Base-by-base conservation (phyloP, 2,329 filamentous ascomycete genomes). In the Fusarium transvaalense region DNA sequence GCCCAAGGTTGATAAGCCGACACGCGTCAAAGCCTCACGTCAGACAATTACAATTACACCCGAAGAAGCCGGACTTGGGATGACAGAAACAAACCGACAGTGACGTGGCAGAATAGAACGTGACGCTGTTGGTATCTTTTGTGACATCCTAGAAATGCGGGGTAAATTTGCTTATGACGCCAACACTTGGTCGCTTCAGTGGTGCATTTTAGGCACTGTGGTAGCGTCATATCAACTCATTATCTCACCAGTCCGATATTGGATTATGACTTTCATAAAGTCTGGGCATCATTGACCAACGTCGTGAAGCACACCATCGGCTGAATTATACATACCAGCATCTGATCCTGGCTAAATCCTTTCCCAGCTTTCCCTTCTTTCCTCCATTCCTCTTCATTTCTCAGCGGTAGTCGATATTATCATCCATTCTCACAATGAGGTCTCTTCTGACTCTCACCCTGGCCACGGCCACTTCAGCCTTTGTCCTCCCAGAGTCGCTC, bases 381-480 rank as follows among this genome's bases (percentile, higher is more conserved):
- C 37, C 13, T 19, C 6, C 9, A 14, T 17, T 17, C 10, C 27
- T 27, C 23, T 38, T 10, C 15, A 31, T 6, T 10, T n/a, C 34
- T 17, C 0, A 27, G 1, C 15, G n/a, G 42, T n/a, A 21, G 52
- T 13, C n/a, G 5, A 34, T 47, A 38, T 37, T 29, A 42, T 31
- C 8, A 17, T 14, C 10, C n/a, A 37, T 15, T 14, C 17, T 35
- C 45, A 63, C 21, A 3, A 74, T 74, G 71, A 74, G 57, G 50
- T 67, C 71, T 42, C 34, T 68, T 46, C 3, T 63, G 17, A 41
- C 65, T 12, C 57, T 72, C 13, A 62, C 71, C 7, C n/a, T 72
- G 37, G 65, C 68, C 23, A 56, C 71, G 50, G 69, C 71, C 50
- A 62, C 64, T 2, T 71, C 71, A 27, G 71, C 71, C 3, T 41